Base-by-base conservation (phyloP, 345 rosid species). In the Citropsis articulata region DNA sequence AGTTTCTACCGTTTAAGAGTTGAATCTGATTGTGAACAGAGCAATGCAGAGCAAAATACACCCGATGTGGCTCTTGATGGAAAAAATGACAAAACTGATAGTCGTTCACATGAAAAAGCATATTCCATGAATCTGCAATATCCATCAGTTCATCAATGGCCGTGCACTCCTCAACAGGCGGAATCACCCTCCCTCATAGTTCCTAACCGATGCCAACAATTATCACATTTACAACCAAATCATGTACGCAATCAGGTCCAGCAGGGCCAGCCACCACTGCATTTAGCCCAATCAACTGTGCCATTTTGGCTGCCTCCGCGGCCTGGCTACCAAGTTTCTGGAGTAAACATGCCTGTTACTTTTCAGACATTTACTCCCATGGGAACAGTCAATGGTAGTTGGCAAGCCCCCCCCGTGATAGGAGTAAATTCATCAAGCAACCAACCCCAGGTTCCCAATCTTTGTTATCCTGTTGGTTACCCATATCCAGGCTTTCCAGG, bases 401-500 rank as follows among this genome's bases (percentile, higher is more conserved):
- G 81, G 78, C 85, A 72, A 62, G 75, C 79, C 50, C 55, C 85
- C 68, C 57, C 75, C 60, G 22, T 78, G 6, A 7, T 65, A 33
- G 87, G 84, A 64, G 80, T 57, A 79, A 40, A 75, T 33, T 61
- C 82, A 65, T 69, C 72, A 9, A 77, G 73, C 50, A 77, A 59
- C 79, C 86, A 83, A 40, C 59, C 73, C 60, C 84, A 77, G 67
- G 72, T 73, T 72, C 86, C 85, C 19, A 83, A 72, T 81, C 22
- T 57, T 19, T 75, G 83, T 72, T 80, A 75, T 75, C 86, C 78
- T 71, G 68, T 67, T 68, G 79, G 72, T 60, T 80, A 59, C 27
- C 71, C 87, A 6, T 81, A 63, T 57, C 74, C 86, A 21, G 66
- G 81, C 56, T 79, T 81, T 75, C 79, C 87, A 72, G 89, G 89